Evolutionary conservation across 2,329 filamentous ascomycete species (phyloP).

Genomic region (Chaetothyriales sp.): DNA sequence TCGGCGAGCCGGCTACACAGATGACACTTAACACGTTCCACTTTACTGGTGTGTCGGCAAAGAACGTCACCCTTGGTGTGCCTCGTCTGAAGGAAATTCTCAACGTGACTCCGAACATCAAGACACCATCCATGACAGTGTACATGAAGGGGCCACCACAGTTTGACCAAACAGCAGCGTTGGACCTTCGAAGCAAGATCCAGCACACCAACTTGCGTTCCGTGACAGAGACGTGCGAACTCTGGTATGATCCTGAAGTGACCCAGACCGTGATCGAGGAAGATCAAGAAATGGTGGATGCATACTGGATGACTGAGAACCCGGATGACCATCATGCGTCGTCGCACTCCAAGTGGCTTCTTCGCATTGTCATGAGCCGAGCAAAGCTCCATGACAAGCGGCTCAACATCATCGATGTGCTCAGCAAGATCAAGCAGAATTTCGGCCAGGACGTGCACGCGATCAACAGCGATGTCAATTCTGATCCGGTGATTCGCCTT

Average conservation of each 20-base stretch:
- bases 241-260: slow-evolving; percentile 93
- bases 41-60: slow-evolving; percentile 98
- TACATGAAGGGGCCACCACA: slow-evolving; percentile 52
- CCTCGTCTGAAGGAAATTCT: slow-evolving; percentile 98
- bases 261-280: slow-evolving; percentile 70
- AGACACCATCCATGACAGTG: slow-evolving; percentile 93
- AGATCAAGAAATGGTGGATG: slow-evolving; percentile 87
- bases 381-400: slow-evolving; percentile 93
- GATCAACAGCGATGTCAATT: slow-evolving; percentile 96
- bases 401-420: slow-evolving; percentile 80
- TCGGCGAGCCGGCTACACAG: slow-evolving; percentile 95
- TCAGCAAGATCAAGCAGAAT: slow-evolving; percentile 72
- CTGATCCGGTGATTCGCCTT: slow-evolving; percentile 84
- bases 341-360: slow-evolving; percentile 78
- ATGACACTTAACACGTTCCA: slow-evolving; percentile 99
- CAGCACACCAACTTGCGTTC: slow-evolving; percentile 90
- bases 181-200: slow-evolving; percentile 70
- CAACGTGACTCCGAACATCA: slow-evolving; percentile 94
- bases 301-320: slow-evolving; percentile 87
- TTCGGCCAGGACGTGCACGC: slow-evolving; percentile 76
- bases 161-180: slow-evolving; percentile 63
- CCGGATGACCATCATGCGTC: slow-evolving; percentile 51
- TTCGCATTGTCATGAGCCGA: slow-evolving; percentile 83
- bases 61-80: slow-evolving; percentile 98
- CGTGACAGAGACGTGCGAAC: slow-evolving; percentile 81